Conservation (phyloP, 108 stramenopile species). For the Ochromonas danica region DNA sequence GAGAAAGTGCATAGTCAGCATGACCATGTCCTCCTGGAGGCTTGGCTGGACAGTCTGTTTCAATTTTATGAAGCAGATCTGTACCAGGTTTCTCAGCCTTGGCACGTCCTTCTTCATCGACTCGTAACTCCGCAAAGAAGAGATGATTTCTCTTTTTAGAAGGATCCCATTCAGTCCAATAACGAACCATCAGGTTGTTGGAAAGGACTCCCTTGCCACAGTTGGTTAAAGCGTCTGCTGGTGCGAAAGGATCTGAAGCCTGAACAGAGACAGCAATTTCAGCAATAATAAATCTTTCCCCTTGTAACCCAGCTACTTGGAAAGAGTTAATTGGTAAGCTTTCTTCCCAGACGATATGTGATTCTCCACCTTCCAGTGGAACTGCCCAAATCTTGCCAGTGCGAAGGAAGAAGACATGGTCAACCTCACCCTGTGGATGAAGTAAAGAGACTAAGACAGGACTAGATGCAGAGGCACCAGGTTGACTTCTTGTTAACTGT, state of each 20-base stretch:
- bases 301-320: too few species aligned
- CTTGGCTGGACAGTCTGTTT: background rate
- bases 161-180: background rate
- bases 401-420: background rate
- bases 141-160: conserved; percentile 8
- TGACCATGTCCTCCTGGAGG: background rate
- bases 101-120: background rate
- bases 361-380: background rate
- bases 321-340: too few species aligned
- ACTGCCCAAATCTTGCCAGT: background rate
- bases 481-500: too few species aligned
- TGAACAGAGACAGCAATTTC: too few species aligned
- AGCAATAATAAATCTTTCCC: too few species aligned
- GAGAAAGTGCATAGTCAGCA: background rate
- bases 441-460: too few species aligned
- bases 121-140: background rate
- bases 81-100: background rate
- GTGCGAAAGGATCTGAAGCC: too few species aligned
- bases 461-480: too few species aligned
- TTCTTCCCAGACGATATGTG: too few species aligned
- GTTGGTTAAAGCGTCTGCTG: too few species aligned
- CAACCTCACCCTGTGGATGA: too few species aligned
- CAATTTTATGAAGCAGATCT: background rate
- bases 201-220: background rate
- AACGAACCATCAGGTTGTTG: conserved; percentile 4